phyloP scores from a whole-genome alignment of 208 protist genomes.

The Leishmania tropica region DNA sequence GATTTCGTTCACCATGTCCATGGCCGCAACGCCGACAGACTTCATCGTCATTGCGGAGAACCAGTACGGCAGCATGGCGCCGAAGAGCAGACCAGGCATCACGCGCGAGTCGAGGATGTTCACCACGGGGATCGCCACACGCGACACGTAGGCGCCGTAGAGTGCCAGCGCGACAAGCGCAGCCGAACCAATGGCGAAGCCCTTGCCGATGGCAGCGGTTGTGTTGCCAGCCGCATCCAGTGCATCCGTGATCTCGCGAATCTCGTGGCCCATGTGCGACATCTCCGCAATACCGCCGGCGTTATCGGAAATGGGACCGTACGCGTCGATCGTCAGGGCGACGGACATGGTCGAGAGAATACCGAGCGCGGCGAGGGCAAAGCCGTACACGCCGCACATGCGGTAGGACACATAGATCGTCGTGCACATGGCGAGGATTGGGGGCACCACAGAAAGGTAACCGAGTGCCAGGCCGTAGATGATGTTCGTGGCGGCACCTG shows the following conservation, averaged over 20 bases:
- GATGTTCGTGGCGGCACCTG: conserved; percentile 91
- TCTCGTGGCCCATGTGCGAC: conserved; percentile 83
- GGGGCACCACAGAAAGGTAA: conserved; percentile 92
- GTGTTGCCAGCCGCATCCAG: conserved; percentile 97
- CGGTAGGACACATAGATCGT: conserved; percentile 85
- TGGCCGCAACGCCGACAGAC: conserved; percentile 91
- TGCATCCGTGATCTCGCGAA: conserved; percentile 94
- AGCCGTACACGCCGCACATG: conserved; percentile 90
- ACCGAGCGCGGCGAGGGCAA: conserved; percentile 94
- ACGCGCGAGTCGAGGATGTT: conserved; percentile 81
- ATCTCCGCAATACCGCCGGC: conserved; percentile 96
- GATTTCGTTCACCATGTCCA: conserved; percentile 95
- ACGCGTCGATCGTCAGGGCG: conserved; percentile 94
- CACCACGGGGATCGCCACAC: conserved; percentile 63
- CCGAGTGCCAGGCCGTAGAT: conserved; percentile 95
- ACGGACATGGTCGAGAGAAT: conserved; percentile 94
- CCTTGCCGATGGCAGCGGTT: conserved; percentile 96
- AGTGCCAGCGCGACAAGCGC: conserved; percentile 93
- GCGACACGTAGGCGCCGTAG: conserved; percentile 92
- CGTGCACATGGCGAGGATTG: conserved; percentile 88
- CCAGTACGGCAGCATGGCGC: conserved; percentile 95
- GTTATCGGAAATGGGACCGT: conserved; percentile 96
- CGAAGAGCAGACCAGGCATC: conserved; percentile 92
- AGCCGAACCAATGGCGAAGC: conserved; percentile 95
- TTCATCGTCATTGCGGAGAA: conserved; percentile 97